Percentiles rank a stretch among this genome's conserved stretches.
Conservation (phyloP, 208 protist species). For the Porcisia hertigi region DNA sequence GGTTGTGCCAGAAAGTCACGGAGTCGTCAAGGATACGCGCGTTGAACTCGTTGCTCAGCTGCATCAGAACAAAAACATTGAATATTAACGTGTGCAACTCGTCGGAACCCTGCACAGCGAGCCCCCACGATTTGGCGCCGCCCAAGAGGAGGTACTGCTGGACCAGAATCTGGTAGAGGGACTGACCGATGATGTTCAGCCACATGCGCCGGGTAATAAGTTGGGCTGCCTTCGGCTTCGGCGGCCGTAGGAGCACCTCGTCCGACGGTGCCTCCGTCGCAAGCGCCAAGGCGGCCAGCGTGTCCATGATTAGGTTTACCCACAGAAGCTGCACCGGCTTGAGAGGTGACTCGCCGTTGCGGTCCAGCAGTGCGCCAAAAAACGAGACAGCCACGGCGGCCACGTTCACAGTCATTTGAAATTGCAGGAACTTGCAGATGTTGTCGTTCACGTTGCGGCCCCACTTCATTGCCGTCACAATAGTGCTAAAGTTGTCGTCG, state of each 20-base stretch:
- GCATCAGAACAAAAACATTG: slow-evolving; percentile 89
- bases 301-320: slow-evolving; percentile 95
- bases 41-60: slow-evolving; percentile 92
- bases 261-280: slow-evolving; percentile 88
- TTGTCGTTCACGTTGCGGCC: slow-evolving; percentile 98
- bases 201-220: slow-evolving; percentile 94
- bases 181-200: slow-evolving; percentile 82
- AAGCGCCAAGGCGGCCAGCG: slow-evolving; percentile 89
- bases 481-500: slow-evolving; percentile 98
- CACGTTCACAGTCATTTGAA: slow-evolving; percentile 97
- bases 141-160: slow-evolving; percentile 64
- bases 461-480: slow-evolving; percentile 97
- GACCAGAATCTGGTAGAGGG: slow-evolving; percentile 74
- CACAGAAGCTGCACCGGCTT: slow-evolving; percentile 93
- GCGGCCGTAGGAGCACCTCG: slow-evolving; percentile 67
- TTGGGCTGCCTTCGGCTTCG: slow-evolving; percentile 81
- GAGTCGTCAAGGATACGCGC: slow-evolving; percentile 61
- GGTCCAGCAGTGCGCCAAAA: slow-evolving; percentile 79
- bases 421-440: slow-evolving; percentile 98
- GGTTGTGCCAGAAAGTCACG: slow-evolving; percentile 59
- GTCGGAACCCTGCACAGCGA: slow-evolving; percentile 6
- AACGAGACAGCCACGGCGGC: slow-evolving; percentile 92
- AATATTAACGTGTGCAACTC: slow-evolving; percentile 78
- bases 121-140: slow-evolving; percentile 21
- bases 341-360: slow-evolving; percentile 78